Conservation (phyloP, 768 basidiomycete genomes). For the Pisolithus sp. region DNA sequence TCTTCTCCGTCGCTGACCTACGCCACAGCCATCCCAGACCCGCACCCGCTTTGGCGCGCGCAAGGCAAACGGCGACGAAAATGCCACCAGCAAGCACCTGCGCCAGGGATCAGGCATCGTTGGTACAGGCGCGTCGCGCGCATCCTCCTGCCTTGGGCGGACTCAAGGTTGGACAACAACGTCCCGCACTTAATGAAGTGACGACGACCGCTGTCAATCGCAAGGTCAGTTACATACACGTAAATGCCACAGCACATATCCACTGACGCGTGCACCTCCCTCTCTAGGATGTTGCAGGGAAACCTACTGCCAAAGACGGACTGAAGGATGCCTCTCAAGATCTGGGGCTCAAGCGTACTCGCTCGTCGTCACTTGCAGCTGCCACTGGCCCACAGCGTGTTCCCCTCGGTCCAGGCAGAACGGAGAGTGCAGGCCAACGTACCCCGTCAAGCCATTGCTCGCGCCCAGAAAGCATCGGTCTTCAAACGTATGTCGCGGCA, state of each 20-base stretch:
- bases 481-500: conserved; percentile 38
- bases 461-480: conserved; percentile 26
- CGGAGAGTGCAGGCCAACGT: conserved; percentile 38
- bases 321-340: conserved; percentile 48
- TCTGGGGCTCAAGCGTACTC: conserved; percentile 48
- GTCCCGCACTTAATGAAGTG: conserved; percentile 77
- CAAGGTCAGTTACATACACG: conserved; percentile 45
- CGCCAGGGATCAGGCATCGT: conserved; percentile 54
- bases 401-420: conserved; percentile 56
- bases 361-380: conserved; percentile 60
- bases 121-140: conserved; percentile 43
- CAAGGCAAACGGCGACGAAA: conserved; percentile 68
- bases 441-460: conserved; percentile 26
- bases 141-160: conserved; percentile 34
- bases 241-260: conserved; percentile 2
- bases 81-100: conserved; percentile 60
- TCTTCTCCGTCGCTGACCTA: conserved; percentile 2
- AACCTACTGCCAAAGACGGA: conserved; percentile 48
- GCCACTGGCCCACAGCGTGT: conserved; percentile 62
- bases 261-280: background rate
- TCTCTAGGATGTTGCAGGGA: conserved; percentile 32
- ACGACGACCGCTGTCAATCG: conserved; percentile 71
- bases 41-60: conserved; percentile 60
- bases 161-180: conserved; percentile 52
- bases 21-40: conserved; percentile 49